A percentile compares a stretch with the other conserved stretches of the same genome.
Evolutionary conservation across 1,139 yeast genomes (phyloP).

Genomic region (Saccharomyces hybrid): DNA sequence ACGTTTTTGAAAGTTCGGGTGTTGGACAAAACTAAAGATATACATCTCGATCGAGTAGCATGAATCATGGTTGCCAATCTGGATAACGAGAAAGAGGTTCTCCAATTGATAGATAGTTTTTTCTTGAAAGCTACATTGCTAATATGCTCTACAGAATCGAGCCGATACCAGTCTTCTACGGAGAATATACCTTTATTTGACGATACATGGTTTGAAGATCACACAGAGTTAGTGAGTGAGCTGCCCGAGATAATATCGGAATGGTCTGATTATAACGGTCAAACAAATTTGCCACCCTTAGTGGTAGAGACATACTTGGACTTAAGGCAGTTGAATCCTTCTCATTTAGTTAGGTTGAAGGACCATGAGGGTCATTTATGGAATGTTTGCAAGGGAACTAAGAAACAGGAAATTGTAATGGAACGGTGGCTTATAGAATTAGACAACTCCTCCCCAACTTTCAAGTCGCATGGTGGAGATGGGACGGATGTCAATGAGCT

Average conservation of each 20-base stretch:
- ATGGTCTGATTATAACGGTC: constrained; percentile 27
- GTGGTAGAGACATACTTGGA: constrained; percentile 81
- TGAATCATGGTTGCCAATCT: not conserved
- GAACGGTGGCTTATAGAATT: constrained; percentile 91
- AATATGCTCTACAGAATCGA: constrained; percentile 24
- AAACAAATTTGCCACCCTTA: constrained; percentile 56
- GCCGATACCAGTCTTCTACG: constrained; percentile 6
- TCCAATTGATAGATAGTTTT: constrained; percentile 27
- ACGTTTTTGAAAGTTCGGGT: not conserved
- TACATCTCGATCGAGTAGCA: not conserved
- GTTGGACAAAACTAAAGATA: not conserved
- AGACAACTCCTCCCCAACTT: constrained; percentile 36
- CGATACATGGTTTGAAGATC: constrained; percentile 17
- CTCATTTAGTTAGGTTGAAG: constrained; percentile 56
- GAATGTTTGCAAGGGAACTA: constrained; percentile 48
- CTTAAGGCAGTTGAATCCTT: constrained; percentile 49
- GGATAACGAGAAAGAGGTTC: constrained; percentile 11
- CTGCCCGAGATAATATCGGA: constrained; percentile 18
- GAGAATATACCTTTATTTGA: constrained; percentile 14
- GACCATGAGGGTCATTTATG: constrained; percentile 44
- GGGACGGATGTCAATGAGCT: constrained; percentile 14
- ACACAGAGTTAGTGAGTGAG: constrained; percentile 8
- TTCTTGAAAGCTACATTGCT: constrained; percentile 28
- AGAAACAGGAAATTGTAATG: constrained; percentile 71
- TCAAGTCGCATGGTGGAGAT: constrained; percentile 15